Evolutionary conservation across 2,329 filamentous ascomycete genomes (phyloP), one percentile per base, ranked within the genome.

Genomic region (Purpureocillium takamizusanense): DNA sequence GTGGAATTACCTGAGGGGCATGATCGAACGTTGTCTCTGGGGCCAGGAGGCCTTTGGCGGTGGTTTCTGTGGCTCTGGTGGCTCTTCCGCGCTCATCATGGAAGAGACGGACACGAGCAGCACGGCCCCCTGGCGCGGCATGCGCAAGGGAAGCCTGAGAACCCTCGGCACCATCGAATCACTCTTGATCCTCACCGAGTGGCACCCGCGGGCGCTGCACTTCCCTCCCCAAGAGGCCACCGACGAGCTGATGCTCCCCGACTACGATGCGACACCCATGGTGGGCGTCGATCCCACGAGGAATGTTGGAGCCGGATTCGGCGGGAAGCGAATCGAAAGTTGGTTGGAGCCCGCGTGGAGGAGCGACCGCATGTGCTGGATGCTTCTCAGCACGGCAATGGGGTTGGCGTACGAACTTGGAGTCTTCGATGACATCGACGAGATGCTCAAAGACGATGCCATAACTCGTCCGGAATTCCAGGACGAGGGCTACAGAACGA

Each of bases 281-380:
- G 60, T 63, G 37, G 63, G 62, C 60, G 55, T 58, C 16, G 57
- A 63, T n/a, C 45, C 50, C 16, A 49, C 45, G 7, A 54, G 51
- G 15, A 54, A 51, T 4, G 42, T 57, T 4, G 60, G 59, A 4
- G 74, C 73, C 23, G 76, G 78, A n/a, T 74, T 87, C 15, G 86
- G 87, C 33, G 87, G 86, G 9, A 82, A 85, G 57, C 72, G 88
- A 21, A 92, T 95, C 46, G 88, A 95, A 55, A 90, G 87, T 57
- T 97, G 92, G 87, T 76, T 97, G 4, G 92, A 98, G 59, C 92
- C 92, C 3, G 90, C 87, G 8, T 95, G 90, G 87, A 76, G 90
- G 50, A 87, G 83, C 46, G 90, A 95, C 53, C 83, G 88, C 39
- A 94, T 95, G 86, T 94, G 86, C 55, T 95, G 90, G 90, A 95